Base-by-base conservation (phyloP, 2,329 filamentous ascomycete species). In the Fusarium multiceps region DNA sequence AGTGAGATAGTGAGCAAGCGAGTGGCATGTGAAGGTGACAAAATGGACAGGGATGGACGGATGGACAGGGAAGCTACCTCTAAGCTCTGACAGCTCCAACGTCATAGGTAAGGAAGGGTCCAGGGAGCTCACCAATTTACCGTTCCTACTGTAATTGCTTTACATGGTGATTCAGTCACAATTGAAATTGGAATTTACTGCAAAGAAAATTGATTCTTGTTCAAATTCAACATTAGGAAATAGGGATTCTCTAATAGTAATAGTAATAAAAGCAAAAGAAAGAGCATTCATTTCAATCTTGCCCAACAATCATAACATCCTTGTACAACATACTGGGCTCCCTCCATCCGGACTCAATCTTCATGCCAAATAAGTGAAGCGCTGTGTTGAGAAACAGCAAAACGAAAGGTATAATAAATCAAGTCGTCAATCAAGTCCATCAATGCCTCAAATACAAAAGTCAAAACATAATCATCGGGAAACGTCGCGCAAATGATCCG, bases 1-100 rank as follows among this genome's bases (percentile, higher is more conserved):
- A 50, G 49, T 54, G 43, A 59, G 21, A 53, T 32, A 30, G 34
- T 50, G n/a, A 50, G 20, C 34, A 32, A 50, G 32, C 32, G 32
- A 51, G 49, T 57, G 59, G 67, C 72, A 74, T 74, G 72, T 74
- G 71, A 75, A 72, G 48, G 30, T 28, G 56, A 42, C 55, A 55
- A 37, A 30, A 34, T 51, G 48, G 32, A 51, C 49, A 51, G 34
- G 49, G 49, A 51, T 51, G 32, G 18, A 18, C 10, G 32, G 32
- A 20, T 20, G 14, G 46, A 43, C 46, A 41, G 27, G 59, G 49
- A 40, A 51, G 23, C 49, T 51, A 37, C 18, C 34, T 37, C 34
- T 37, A 58, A 73, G 55, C 59, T 72, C 49, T 49, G 25, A 34
- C 25, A 68, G 59, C 69, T 71, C 57, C 47, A 48, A 66, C 72